Conservation (phyloP, 116 monocot species). For the Trichopus zeylanicus region DNA sequence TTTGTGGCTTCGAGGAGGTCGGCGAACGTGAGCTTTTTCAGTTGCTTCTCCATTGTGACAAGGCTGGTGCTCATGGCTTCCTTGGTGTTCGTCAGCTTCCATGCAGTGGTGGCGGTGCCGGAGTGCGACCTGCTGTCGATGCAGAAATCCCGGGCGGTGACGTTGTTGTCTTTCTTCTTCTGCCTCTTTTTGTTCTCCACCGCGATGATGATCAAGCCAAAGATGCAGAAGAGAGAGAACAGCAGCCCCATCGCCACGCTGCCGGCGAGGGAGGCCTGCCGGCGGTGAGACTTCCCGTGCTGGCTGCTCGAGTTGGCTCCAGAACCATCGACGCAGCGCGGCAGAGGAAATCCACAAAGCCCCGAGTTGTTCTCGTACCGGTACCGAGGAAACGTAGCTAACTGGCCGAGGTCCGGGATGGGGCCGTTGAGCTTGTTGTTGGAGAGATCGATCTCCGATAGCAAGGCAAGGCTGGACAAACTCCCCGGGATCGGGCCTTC, state of each 20-base stretch:
- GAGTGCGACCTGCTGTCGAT: constrained; percentile 36
- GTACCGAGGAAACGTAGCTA: constrained; percentile 44
- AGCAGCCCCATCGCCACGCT: constrained; percentile 42
- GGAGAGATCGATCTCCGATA: constrained; percentile 71
- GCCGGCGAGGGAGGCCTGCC: constrained; percentile 46
- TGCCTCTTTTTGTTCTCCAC: constrained; percentile 45
- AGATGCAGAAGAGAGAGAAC: constrained; percentile 39
- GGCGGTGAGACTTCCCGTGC: constrained; percentile 27
- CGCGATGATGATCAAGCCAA: constrained; percentile 33
- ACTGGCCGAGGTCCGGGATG: constrained; percentile 48
- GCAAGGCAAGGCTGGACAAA: constrained; percentile 48
- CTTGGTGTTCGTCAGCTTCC: constrained; percentile 49
- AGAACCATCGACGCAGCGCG: constrained; percentile 13
- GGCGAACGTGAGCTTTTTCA: constrained; percentile 53
- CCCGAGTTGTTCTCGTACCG: constrained; percentile 64
- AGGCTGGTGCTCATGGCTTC: constrained; percentile 65
- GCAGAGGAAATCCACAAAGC: constrained; percentile 79
- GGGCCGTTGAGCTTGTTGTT: constrained; percentile 68
- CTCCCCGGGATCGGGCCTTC: constrained; percentile 53
- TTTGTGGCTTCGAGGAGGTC: constrained; percentile 74
- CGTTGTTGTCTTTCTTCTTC: constrained; percentile 18
- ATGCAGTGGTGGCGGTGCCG: constrained; percentile 26
- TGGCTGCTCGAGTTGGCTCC: neutral
- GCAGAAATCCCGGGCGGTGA: constrained; percentile 11
- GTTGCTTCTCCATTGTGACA: constrained; percentile 49